These are phyloP conservation scores for Oehlia diaphana DNA, from an alignment of 192 early-diverging fungal genomes.

Conservation along the genomic window DNA sequence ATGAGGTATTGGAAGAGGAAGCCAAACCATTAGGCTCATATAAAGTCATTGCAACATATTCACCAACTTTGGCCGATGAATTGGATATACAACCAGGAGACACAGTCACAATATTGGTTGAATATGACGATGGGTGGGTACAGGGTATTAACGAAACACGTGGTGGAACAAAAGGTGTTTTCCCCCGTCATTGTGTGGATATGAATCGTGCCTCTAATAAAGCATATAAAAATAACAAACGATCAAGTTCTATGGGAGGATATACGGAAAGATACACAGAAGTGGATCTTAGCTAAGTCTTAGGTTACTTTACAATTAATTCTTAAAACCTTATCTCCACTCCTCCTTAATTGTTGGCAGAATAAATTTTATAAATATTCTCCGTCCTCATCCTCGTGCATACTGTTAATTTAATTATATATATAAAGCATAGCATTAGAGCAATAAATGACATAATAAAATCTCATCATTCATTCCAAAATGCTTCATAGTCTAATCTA, in stretches of 20 bases:
- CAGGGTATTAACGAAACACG: constrained; percentile 53
- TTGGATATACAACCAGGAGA: constrained; percentile 56
- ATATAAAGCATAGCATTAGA: too few relatives aligned
- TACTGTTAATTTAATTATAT: not conserved
- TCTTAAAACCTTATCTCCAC: not conserved
- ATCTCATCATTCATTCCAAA: too few relatives aligned
- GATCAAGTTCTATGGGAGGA: constrained; percentile 20
- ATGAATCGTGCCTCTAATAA: constrained; percentile 16
- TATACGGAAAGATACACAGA: not conserved
- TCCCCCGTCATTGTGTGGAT: constrained; percentile 57
- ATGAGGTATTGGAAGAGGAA: constrained; percentile 35
- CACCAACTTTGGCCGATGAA: constrained; percentile 57
- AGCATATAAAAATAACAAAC: not conserved
- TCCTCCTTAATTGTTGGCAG: not conserved
- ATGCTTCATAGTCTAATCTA: too few relatives aligned
- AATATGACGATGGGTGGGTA: constrained; percentile 65
- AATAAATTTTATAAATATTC: not conserved
- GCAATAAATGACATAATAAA: too few relatives aligned
- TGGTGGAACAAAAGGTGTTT: constrained; percentile 48
- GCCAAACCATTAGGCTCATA: constrained; percentile 45
- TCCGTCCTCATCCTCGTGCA: not conserved
- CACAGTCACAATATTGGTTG: constrained; percentile 49
- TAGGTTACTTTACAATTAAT: not conserved
- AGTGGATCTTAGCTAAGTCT: constrained; percentile 5
- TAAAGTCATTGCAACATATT: constrained; percentile 42